Percentiles rank a stretch among this genome's conserved stretches.
These are phyloP conservation scores for Plantago lanceolata DNA, from an alignment of 305 asterid genomes.

Conservation along the genomic window DNA sequence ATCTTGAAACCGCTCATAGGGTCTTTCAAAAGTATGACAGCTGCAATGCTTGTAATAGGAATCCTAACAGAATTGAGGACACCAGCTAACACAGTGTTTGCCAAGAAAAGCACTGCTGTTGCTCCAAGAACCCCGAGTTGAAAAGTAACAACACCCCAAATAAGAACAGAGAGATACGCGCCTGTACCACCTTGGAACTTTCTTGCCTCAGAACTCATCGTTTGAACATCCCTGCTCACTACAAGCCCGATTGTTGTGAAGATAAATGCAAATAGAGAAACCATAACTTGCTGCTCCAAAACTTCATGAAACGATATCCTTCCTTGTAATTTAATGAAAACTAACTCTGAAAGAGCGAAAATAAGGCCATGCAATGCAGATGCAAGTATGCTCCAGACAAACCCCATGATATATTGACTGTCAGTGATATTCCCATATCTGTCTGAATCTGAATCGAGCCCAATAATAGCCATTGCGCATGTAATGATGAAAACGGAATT, in stretches of 20 bases:
- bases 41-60: constrained; percentile 78
- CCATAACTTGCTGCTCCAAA: constrained; percentile 86
- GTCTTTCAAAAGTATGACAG: constrained; percentile 55
- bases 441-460: constrained; percentile 72
- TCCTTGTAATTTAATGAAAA: constrained; percentile 54
- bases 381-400: constrained; percentile 66
- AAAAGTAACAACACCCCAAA: constrained; percentile 68
- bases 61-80: constrained; percentile 81
- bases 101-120: constrained; percentile 64
- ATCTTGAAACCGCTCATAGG: constrained; percentile 97
- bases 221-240: constrained; percentile 45
- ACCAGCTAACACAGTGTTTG: constrained; percentile 83
- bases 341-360: constrained; percentile 71
- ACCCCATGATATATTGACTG: constrained; percentile 58
- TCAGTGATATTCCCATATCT: constrained; percentile 44
- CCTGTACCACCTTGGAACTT: constrained; percentile 54
- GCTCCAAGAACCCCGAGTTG: constrained; percentile 83
- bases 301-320: constrained; percentile 75
- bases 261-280: constrained; percentile 58
- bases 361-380: constrained; percentile 77
- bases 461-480: constrained; percentile 77
- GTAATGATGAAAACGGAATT: constrained; percentile 65
- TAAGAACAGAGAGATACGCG: constrained; percentile 49
- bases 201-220: constrained; percentile 58
- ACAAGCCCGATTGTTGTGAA: constrained; percentile 68